Evolutionary conservation across 1,284 basidiomycete species (phyloP), one percentile per base, ranked within the genome.

Genomic region (Melanopsichium pennsylvanicum): DNA sequence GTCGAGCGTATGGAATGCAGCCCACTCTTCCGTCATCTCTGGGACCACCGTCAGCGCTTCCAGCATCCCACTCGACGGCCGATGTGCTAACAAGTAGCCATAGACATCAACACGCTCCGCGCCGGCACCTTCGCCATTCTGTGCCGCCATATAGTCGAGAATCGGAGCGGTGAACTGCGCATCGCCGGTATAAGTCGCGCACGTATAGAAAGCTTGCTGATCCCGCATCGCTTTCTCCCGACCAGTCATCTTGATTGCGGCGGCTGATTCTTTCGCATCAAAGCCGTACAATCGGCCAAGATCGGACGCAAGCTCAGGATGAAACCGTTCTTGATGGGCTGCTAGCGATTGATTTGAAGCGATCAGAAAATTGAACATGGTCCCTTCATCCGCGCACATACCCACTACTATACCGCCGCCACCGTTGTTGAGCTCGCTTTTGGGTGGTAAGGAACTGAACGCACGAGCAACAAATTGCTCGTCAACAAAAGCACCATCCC

Each of bases 281-380:
- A 57, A 56, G 2, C 49, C 56, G 31, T 74, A 74, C 7, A 52
- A 15, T 3, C 32, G 22, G 7, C 48, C 45, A 9, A 74, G 11
- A 36, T 61, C 62, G 16, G 59, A 18, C 1, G 51, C 49, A 11
- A 71, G 41, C 2, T 9, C 26, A 4, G 54, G 34, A 27, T 67
- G 37, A 19, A 69, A 70, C 1, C 40, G 32, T 2, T 40, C 23
- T 13, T 61, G 43, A 33, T 69, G 69, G 1, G 43, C 31, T 12
- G 40, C 34, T 2, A 74, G 43, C 29, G 63, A 44, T 32, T 45
- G 35, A n/a, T 45, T 38, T 6, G 68, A 64, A 16, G 44, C 36
- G 21, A 72, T 39, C 16, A 69, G 40, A 15, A 74, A 51, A 33
- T 72, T 74, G 57, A 74, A 74, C 50, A 74, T 64, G 26, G 70